These are phyloP conservation scores for Nelumbo lutea DNA, from an alignment of 164 flowering plant genomes.

Conservation along the genomic window DNA sequence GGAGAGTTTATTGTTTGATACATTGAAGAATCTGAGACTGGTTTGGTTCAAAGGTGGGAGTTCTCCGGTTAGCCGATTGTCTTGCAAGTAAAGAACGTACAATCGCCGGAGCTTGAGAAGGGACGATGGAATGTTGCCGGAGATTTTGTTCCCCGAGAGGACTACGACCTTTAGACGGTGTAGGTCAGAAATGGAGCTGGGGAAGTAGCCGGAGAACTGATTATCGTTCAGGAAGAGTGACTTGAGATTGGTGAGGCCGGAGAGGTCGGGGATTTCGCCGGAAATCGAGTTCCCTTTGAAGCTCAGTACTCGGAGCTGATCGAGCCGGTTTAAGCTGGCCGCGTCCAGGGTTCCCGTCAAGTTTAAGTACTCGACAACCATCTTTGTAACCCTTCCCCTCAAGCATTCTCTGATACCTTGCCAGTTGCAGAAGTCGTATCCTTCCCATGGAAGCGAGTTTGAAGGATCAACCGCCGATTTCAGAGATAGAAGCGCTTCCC, in stretches of 20 bases:
- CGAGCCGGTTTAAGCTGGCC: conserved; percentile 43
- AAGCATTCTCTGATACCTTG: conserved; percentile 63
- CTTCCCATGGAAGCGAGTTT: conserved; percentile 41
- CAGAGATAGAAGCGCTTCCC: conserved; percentile 38
- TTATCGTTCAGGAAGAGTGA: conserved; percentile 62
- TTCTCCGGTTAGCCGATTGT: conserved; percentile 49
- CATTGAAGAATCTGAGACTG: conserved; percentile 61
- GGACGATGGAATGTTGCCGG: conserved; percentile 57
- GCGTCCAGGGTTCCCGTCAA: conserved; percentile 50
- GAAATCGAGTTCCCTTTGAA: conserved; percentile 70
- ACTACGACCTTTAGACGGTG: conserved; percentile 66
- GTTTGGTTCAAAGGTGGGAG: conserved; percentile 68
- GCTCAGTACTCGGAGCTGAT: conserved; percentile 78
- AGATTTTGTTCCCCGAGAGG: conserved; percentile 50
- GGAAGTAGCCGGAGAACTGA: conserved; percentile 65
- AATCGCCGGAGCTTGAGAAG: conserved; percentile 39
- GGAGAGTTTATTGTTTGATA: conserved; percentile 65
- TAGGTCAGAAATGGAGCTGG: conserved; percentile 46
- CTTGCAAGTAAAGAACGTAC: conserved; percentile 50
- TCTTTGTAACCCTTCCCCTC: conserved; percentile 66
- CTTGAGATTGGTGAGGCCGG: conserved; percentile 66
- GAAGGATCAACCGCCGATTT: conserved; percentile 45
- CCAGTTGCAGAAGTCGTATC: conserved; percentile 51
- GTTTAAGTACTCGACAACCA: conserved; percentile 56
- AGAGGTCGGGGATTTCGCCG: conserved; percentile 62